Evolutionary conservation across 2,329 filamentous ascomycete genomes (phyloP).

Genomic region (Xylariaceae sp.): DNA sequence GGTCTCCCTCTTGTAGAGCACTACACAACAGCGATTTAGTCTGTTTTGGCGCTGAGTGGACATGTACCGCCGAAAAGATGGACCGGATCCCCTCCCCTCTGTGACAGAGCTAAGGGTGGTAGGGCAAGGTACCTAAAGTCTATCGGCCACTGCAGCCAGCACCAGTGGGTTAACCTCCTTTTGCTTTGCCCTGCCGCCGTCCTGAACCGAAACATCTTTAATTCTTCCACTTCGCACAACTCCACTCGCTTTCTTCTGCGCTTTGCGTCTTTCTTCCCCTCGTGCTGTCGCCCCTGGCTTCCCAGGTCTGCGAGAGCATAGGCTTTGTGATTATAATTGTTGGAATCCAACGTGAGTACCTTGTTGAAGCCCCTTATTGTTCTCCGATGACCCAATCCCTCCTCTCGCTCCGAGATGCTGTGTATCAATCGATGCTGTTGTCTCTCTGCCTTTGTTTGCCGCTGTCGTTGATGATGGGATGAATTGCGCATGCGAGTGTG

Average conservation of each 20-base stretch:
- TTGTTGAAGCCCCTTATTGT: not conserved
- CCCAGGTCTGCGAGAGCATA: constrained; percentile 41
- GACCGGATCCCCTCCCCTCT: not conserved
- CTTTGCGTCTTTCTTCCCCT: constrained; percentile 28
- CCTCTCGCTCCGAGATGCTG: too few relatives aligned
- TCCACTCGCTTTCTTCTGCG: constrained; percentile 41
- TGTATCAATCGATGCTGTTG: too few relatives aligned
- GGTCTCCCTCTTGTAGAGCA: not conserved
- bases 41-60: not conserved
- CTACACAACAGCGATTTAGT: not conserved
- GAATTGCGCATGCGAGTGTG: not conserved
- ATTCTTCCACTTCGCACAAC: constrained; percentile 37
- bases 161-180: constrained; percentile 20
- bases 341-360: constrained; percentile 21
- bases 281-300: constrained; percentile 42
- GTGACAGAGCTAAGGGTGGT: too few relatives aligned
- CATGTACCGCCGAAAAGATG: not conserved
- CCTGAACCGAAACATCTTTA: constrained; percentile 31
- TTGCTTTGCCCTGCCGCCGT: constrained; percentile 21
- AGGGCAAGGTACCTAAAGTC: constrained; percentile 12
- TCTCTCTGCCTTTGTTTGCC: too few relatives aligned
- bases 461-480: not conserved
- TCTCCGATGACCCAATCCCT: constrained; percentile 1
- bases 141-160: constrained; percentile 5
- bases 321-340: constrained; percentile 36